These are phyloP conservation scores for Apiospora pterosperma DNA, from an alignment of 2,329 filamentous ascomycete genomes.

Conservation along the genomic window DNA sequence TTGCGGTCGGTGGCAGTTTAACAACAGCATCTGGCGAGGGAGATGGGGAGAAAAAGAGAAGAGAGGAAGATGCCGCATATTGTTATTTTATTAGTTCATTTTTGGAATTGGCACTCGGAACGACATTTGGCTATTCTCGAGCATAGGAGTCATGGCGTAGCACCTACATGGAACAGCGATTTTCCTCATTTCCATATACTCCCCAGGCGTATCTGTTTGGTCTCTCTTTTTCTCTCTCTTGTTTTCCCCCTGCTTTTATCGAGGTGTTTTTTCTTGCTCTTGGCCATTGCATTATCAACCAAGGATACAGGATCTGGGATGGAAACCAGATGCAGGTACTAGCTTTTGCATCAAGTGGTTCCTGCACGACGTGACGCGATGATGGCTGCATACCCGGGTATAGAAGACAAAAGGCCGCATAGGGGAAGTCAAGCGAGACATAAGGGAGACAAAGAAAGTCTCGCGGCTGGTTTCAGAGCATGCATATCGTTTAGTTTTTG, in stretches of 20 bases:
- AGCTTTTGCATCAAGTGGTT: background rate
- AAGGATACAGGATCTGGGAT: background rate
- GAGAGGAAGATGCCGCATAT: no score
- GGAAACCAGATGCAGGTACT: background rate
- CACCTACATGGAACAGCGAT: constrained; percentile 1
- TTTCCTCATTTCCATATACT: background rate
- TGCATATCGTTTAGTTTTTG: background rate
- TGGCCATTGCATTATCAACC: background rate
- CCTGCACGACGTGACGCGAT: background rate
- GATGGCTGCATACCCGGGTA: background rate
- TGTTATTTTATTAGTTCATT: background rate
- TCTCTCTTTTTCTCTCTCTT: background rate
- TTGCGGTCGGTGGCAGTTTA: background rate
- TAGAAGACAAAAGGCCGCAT: background rate
- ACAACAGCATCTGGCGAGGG: background rate
- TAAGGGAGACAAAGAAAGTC: background rate
- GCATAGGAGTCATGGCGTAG: background rate
- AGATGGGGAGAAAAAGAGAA: background rate
- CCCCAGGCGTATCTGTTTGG: background rate
- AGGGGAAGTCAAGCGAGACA: background rate
- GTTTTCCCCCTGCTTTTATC: background rate
- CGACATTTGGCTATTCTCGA: background rate
- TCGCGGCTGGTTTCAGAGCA: background rate
- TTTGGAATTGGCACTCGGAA: background rate
- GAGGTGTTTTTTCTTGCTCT: background rate